Base-by-base conservation (phyloP, 768 basidiomycete species). In the Guyanaporus albipodus region DNA sequence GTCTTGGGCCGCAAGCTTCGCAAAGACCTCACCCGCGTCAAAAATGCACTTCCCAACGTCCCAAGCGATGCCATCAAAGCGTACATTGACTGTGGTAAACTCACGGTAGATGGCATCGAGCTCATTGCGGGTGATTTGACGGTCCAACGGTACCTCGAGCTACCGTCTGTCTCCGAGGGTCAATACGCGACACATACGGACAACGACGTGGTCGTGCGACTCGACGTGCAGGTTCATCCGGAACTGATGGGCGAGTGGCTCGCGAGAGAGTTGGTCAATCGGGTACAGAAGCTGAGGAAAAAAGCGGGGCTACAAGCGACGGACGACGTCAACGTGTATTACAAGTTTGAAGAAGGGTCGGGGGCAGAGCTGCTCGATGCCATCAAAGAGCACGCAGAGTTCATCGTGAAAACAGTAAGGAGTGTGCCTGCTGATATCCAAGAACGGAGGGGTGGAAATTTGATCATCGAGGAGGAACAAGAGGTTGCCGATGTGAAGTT, bases 251-350 rank as follows among this genome's bases (percentile, higher is more conserved):
- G 81, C 41, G 89, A 97, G 72, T 93, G 91, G 75, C 74, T 93
- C 21, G 85, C 90, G 37, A 80, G 96, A 36, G 91, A 95, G 67
- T 67, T 97, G 54, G 86, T 87, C 53, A 95, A 93, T 55, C 85
- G 94, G 44, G 85, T 97, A 34, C 96, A 99, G 72, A 91, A 90
- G 64, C 73, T 97, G 50, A 78, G 96, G 57, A 99, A 99, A 73
- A 91, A 93, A 68, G 93, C 92, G 1, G 92, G 93, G 12, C 73
- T 98, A 53, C 91, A 93, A 67, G 86, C 95, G 17, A 93, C 92
- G 7, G 96, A 99, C 62, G 91, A 96, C 61, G 83, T 97, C 23
- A 77, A 89, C 43, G 79, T 96, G 32, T 94, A 84, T 69, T 93
- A 93, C 70, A 68, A 69, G 48, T 88, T 95, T 63, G 83, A 85